Conservation (phyloP, 2,329 filamentous ascomycete species). For the Peltaster fructicola region DNA sequence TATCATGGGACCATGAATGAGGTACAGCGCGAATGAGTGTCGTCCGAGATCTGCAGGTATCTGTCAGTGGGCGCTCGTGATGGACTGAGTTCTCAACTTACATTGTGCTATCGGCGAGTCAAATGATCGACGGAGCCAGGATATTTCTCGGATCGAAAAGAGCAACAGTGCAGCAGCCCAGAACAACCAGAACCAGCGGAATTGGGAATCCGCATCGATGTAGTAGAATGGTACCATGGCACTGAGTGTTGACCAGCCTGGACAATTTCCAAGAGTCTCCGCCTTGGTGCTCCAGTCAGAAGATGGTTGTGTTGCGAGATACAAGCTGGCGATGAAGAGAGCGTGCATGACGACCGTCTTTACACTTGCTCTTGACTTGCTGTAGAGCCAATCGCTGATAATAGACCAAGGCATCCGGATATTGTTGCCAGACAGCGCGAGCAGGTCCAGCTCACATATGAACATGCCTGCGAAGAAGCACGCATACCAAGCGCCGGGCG, state of each 20-base stretch:
- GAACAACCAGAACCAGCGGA: conserved; percentile 29
- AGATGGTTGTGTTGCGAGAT: conserved; percentile 10
- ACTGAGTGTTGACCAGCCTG: conserved; percentile 9
- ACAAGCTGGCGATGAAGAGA: conserved; percentile 9
- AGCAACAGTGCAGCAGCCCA: conserved; percentile 32
- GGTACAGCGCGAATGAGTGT: conserved; percentile 44
- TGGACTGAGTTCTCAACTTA: conserved; percentile 4
- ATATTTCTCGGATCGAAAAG: conserved; percentile 9
- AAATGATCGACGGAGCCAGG: conserved; percentile 10
- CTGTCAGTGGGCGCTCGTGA: conserved; percentile 4
- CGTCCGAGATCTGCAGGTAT: conserved; percentile 32
- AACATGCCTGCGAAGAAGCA: conserved; percentile 45
- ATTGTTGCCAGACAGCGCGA: conserved; percentile 21
- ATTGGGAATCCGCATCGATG: conserved; percentile 8
- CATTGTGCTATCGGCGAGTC: conserved; percentile 10
- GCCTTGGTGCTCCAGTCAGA: conserved; percentile 7
- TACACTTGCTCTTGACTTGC: conserved; percentile 3
- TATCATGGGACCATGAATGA: conserved; percentile 46
- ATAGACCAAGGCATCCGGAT: conserved; percentile 8
- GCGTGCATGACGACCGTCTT: conserved; percentile 7
- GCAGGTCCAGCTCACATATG: conserved; percentile 41
- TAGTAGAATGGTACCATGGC: conserved; percentile 10
- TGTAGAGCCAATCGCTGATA: conserved; percentile 5
- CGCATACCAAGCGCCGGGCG: conserved; percentile 38
- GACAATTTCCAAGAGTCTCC: conserved; percentile 9